These are phyloP conservation scores for Macrotyloma uniflorum DNA, from an alignment of 306 rosid species.

Conservation along the genomic window DNA sequence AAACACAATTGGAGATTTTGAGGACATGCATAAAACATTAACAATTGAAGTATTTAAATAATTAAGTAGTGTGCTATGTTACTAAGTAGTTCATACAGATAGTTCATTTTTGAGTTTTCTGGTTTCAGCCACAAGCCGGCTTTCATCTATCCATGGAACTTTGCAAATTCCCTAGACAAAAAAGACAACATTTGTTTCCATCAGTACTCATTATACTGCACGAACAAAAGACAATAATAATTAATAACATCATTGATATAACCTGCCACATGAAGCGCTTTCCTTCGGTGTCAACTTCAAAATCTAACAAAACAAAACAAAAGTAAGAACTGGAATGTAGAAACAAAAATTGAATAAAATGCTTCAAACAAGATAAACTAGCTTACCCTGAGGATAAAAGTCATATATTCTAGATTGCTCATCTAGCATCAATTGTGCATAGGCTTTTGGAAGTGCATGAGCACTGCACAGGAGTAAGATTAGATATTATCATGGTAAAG, in stretches of 20 bases:
- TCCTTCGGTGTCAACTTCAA: slow-evolving; percentile 59
- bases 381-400: slow-evolving; percentile 57
- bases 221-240: neutral
- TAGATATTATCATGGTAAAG: neutral
- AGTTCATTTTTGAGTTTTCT: slow-evolving; percentile 37
- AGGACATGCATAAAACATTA: neutral
- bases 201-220: neutral
- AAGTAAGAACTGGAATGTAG: neutral
- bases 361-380: neutral
- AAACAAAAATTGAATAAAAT: neutral
- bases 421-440: slow-evolving; percentile 44
- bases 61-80: neutral
- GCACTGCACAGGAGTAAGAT: slow-evolving; percentile 36
- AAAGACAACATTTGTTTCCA: neutral
- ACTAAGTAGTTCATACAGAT: slow-evolving; percentile 36
- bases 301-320: slow-evolving; percentile 39
- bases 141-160: slow-evolving; percentile 60
- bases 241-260: neutral
- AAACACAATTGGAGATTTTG: neutral
- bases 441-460: slow-evolving; percentile 55
- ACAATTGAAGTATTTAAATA: neutral
- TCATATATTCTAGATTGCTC: slow-evolving; percentile 47
- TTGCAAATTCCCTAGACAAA: slow-evolving; percentile 50
- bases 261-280: slow-evolving; percentile 66
- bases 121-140: slow-evolving; percentile 51